Percentiles rank a stretch among this genome's conserved stretches.
Evolutionary conservation across 805 yeast genomes (phyloP).

Genomic region (Cyberlindnera subsufficiens): DNA sequence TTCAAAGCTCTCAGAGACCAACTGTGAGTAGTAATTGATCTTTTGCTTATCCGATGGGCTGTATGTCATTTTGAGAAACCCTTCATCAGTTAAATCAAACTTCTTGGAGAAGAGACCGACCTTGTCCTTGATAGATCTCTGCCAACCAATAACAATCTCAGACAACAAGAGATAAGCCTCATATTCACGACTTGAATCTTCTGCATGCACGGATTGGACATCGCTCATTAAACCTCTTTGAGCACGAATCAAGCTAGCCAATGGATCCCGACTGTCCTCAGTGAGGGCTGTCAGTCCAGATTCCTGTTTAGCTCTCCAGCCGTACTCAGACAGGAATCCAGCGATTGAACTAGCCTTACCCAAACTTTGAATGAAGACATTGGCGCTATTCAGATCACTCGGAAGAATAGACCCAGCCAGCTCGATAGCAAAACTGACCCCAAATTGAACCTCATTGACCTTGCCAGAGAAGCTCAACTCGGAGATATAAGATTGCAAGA

Average conservation of each 20-base stretch:
- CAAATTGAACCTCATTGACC: conserved; percentile 53
- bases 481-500: conserved; percentile 73
- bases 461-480: conserved; percentile 30
- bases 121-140: conserved; percentile 48
- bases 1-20: conserved; percentile 43
- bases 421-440: conserved; percentile 86
- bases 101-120: conserved; percentile 60
- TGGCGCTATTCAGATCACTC: conserved; percentile 58
- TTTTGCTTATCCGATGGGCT: conserved; percentile 70
- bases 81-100: conserved; percentile 53
- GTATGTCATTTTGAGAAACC: conserved; percentile 77
- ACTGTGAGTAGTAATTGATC: conserved; percentile 45
- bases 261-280: conserved; percentile 39
- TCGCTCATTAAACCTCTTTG: conserved; percentile 57
- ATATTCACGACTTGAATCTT: conserved; percentile 8
- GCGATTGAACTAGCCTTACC: conserved; percentile 54
- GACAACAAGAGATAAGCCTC: conserved; percentile 55
- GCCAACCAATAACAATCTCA: conserved; percentile 68
- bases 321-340: conserved; percentile 68
- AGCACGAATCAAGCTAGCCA: conserved; percentile 41
- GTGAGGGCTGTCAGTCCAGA: conserved; percentile 24
- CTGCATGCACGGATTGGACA: conserved; percentile 57
- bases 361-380: conserved; percentile 32
- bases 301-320: conserved; percentile 53
- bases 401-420: conserved; percentile 74